Evolutionary conservation across 805 yeast species (phyloP), one percentile per base, ranked within the genome.

Genomic region (Lachancea mirantina): DNA sequence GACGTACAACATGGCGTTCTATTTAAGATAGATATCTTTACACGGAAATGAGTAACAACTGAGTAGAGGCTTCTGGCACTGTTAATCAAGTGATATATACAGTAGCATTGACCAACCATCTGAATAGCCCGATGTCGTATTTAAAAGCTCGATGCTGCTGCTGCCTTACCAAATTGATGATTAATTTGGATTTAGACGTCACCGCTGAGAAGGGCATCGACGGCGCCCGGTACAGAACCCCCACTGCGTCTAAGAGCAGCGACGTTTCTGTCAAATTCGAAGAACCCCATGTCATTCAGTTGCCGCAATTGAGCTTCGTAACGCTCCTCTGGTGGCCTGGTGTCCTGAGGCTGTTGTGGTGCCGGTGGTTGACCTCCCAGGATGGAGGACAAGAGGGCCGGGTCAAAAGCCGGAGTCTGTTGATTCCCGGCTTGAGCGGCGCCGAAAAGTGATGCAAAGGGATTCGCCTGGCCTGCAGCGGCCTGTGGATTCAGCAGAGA

Each of bases 161-260:
- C n/a, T n/a, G n/a, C n/a, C n/a, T n/a, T n/a, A n/a, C n/a, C n/a
- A n/a, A n/a, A n/a, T n/a, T n/a, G n/a, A n/a, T n/a, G n/a, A n/a
- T n/a, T n/a, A n/a, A n/a, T n/a, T n/a, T 14, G 8, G 3, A 11
- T 15, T 17, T 55, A 74, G 25, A 72, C 68, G 35, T 63, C 61
- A 17, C 82, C 83, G 40, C 70, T 80, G 37, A 88, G 68, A 47
- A 88, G 64, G 34, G 84, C 83, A 59, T 89, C 96, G 32, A 89
- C 68, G 8, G 98, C 98, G 28, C 96, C 96, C 62, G 89, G 96
- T 16, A 89, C 96, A 42, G 88, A 84, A 6, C 98, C 98, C 20
- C 98, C 98, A 35, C 89, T 76, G 62, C 97, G 76, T 64, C 96
- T 76, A 49, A 92, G 70, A 2, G 97, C 97, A 18, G 76, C 78